Evolutionary conservation across 2,329 filamentous ascomycete genomes (phyloP), one percentile per base, ranked within the genome.

Genomic region (Alternaria metachromatica): DNA sequence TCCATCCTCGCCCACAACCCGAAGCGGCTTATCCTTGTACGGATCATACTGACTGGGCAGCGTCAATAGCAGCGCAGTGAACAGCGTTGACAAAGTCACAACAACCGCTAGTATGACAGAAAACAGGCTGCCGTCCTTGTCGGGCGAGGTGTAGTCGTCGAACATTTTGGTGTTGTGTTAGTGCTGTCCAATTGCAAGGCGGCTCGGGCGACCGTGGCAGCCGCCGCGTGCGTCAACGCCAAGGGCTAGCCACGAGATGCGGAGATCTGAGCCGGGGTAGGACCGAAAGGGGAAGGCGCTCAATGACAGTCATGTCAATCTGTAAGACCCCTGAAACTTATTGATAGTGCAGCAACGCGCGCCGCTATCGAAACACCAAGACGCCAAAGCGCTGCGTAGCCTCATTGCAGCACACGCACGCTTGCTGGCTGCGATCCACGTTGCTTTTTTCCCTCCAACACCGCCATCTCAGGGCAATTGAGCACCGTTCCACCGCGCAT

Each of bases 31-130:
- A 62, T 79, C 75, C 48, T 73, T 69, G 64, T 79, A 81, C 12
- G 81, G 78, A 37, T 79, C 78, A 78, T 87, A 88, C 68, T 83
- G 82, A 21, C 83, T 83, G 1, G 87, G 87, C 13, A 88, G 76
- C 8, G 84, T 82, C 55, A 87, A 65, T 25, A 89, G 81, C 41
- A 87, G 72, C 44, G 86, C 64, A 8, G 84, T 85, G 67, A 88
- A 71, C 11, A 82, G 70, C 4, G 82, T 85, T 15, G 84, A 86
- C 12, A 82, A 60, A 28, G 78, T 59, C 13, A 84, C 71, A 5
- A 77, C 76, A n/a, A 81, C 65, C 23, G 76, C 74, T 46, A 87
- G 69, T 9, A 76, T 70, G 63, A 84, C 20, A 51, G 81, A 77
- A 74, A 78, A 75, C 41, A 62, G 65, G 44, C 75, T 63, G 62